Conservation (phyloP, 495 filamentous ascomycete genomes). For the Aspergillus nanangensis region DNA sequence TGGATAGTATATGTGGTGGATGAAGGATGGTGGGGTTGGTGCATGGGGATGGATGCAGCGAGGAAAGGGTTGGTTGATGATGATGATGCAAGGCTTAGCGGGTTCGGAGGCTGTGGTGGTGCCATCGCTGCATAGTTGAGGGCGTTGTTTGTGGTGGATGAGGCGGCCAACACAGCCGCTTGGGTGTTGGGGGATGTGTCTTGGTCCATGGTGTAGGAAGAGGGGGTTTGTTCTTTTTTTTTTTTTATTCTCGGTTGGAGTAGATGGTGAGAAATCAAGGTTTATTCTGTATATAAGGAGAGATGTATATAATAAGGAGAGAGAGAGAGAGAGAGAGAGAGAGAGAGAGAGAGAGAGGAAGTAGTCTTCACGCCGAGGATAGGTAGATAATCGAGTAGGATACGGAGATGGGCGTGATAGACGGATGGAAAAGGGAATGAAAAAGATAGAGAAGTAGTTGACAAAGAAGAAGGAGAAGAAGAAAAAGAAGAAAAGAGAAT, state of each 20-base stretch:
- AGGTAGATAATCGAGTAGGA: no score
- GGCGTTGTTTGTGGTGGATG: background rate
- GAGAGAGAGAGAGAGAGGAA: no score
- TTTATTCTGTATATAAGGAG: background rate
- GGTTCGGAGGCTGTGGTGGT: no score
- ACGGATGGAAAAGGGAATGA: constrained; percentile 1
- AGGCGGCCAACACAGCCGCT: background rate
- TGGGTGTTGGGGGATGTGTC: background rate
- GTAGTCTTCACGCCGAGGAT: no score
- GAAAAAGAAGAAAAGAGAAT: constrained; percentile 1
- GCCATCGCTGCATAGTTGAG: no score
- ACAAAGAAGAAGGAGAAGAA: background rate
- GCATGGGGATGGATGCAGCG: no score
- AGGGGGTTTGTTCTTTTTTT: background rate
- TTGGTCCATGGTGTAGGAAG: background rate
- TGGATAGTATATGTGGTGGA: no score
- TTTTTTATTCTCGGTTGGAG: background rate
- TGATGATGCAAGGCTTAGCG: no score
- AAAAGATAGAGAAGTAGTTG: constrained; percentile 1
- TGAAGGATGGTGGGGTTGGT: no score
- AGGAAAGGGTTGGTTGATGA: no score
- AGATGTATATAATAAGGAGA: background rate
- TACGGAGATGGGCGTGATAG: no score
- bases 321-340: background rate
- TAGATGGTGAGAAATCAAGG: background rate